phyloP scores from a whole-genome alignment of 2,329 filamentous ascomycete species.

The Aureobasidium vineae region DNA sequence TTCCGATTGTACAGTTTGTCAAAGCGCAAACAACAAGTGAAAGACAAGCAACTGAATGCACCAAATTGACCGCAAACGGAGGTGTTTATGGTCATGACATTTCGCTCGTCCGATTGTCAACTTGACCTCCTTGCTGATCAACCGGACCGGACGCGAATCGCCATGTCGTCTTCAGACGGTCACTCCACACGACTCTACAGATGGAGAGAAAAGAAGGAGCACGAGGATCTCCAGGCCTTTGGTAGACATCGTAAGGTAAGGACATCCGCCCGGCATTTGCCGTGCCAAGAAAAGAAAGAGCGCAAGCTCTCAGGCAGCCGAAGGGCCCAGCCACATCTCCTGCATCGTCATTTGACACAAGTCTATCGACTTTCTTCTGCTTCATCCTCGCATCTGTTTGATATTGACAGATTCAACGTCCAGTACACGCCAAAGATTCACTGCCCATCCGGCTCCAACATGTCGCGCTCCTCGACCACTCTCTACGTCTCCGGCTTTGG shows the following conservation, averaged over 20 bases:
- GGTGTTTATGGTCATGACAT: not conserved
- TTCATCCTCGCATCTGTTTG: not conserved
- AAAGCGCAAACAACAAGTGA: constrained; percentile 11
- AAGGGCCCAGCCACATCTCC: constrained; percentile 13
- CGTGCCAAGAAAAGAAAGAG: constrained; percentile 19
- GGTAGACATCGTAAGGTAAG: constrained; percentile 13
- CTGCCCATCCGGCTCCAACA: constrained; percentile 43
- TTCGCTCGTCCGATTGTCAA: not conserved
- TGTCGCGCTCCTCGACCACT: constrained; percentile 84
- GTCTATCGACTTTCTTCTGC: constrained; percentile 9
- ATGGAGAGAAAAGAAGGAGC: constrained; percentile 19
- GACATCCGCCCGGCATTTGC: not conserved
- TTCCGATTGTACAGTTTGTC: not conserved
- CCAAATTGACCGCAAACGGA: constrained; percentile 11
- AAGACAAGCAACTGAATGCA: not conserved
- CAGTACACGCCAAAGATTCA: constrained; percentile 13
- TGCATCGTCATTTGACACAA: constrained; percentile 23
- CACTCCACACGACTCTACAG: constrained; percentile 9
- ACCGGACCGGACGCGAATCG: not conserved
- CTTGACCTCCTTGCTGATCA: not conserved
- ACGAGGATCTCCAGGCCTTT: constrained; percentile 1
- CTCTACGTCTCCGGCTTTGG: constrained; percentile 99
- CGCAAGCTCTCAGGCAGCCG: constrained; percentile 2
- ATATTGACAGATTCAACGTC: not conserved
- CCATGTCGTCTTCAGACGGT: constrained; percentile 7